Conservation (phyloP, 2,329 filamentous ascomycete species). For the Trichoderma gracile region DNA sequence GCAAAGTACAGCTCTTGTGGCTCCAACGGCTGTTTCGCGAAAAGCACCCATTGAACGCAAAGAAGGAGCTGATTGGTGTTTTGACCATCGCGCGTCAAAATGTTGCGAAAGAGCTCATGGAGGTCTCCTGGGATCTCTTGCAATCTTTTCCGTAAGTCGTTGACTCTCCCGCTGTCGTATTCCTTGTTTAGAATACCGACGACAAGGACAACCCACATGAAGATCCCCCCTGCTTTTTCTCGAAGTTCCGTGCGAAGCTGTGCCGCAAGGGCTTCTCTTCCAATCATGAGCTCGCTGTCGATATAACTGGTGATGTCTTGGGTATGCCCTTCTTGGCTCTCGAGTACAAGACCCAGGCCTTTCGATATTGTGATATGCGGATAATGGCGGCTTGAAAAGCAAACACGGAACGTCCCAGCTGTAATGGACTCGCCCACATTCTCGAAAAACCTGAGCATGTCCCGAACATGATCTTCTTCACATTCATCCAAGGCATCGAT, state of each 20-base stretch:
- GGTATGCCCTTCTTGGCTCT: constrained; percentile 32
- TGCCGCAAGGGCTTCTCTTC: constrained; percentile 32
- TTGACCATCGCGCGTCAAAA: constrained; percentile 50
- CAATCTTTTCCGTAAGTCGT: constrained; percentile 34
- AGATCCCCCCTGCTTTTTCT: constrained; percentile 44
- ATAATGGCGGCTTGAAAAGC: constrained; percentile 52
- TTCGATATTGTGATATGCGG: constrained; percentile 42
- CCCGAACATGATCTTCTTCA: constrained; percentile 41
- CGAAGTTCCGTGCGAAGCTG: constrained; percentile 32
- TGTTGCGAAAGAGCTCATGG: constrained; percentile 51
- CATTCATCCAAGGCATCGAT: constrained; percentile 52
- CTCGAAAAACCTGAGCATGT: constrained; percentile 47
- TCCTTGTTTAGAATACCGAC: constrained; percentile 43
- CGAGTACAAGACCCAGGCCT: constrained; percentile 33
- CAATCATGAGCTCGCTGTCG: constrained; percentile 34
- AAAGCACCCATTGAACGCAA: constrained; percentile 56
- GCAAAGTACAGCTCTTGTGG: constrained; percentile 47
- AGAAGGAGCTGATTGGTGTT: constrained; percentile 45
- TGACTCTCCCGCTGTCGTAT: constrained; percentile 33
- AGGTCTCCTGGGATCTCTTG: constrained; percentile 43
- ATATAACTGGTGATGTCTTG: constrained; percentile 35
- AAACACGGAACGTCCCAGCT: constrained; percentile 35
- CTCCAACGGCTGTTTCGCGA: constrained; percentile 45
- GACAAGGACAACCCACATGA: constrained; percentile 48
- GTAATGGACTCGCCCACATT: constrained; percentile 37